phyloP scores from a whole-genome alignment of 257 asterid species.

The Ophiorrhiza pumila region DNA sequence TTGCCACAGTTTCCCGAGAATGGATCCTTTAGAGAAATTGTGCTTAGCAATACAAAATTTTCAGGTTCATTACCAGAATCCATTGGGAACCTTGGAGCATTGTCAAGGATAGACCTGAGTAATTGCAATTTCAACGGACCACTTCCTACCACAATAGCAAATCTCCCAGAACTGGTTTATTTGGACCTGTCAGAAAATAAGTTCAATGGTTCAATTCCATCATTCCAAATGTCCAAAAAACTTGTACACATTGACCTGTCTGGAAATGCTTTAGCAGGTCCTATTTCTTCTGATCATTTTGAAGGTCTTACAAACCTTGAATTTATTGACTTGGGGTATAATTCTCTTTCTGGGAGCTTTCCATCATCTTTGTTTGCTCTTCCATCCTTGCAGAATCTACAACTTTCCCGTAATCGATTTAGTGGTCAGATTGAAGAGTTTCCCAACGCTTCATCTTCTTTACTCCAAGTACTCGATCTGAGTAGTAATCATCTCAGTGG shows the following conservation, averaged over 20 bases:
- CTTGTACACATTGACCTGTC: slow-evolving; percentile 13
- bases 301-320: slow-evolving; percentile 8
- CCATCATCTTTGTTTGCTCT: slow-evolving; percentile 24
- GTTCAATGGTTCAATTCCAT: slow-evolving; percentile 16
- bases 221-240: slow-evolving; percentile 9
- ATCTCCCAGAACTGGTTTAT: neutral
- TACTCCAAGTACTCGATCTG: slow-evolving; percentile 17
- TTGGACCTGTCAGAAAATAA: slow-evolving; percentile 19
- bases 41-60: slow-evolving; percentile 19
- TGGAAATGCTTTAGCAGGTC: slow-evolving; percentile 11
- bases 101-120: slow-evolving; percentile 8
- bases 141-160: slow-evolving; percentile 16
- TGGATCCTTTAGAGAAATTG: slow-evolving; percentile 12
- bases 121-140: slow-evolving; percentile 21
- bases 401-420: slow-evolving; percentile 14
- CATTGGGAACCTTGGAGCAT: slow-evolving; percentile 9
- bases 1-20: slow-evolving; percentile 12
- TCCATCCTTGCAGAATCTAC: neutral
- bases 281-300: slow-evolving; percentile 17
- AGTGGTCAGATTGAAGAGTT: slow-evolving; percentile 15
- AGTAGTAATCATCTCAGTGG: slow-evolving; percentile 18
- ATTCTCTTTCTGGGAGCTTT: slow-evolving; percentile 15
- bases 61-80: slow-evolving; percentile 20
- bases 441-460: slow-evolving; percentile 7
- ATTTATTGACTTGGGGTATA: neutral